phyloP scores from a whole-genome alignment of 345 rosid species.

The Lagerstroemia speciosa region DNA sequence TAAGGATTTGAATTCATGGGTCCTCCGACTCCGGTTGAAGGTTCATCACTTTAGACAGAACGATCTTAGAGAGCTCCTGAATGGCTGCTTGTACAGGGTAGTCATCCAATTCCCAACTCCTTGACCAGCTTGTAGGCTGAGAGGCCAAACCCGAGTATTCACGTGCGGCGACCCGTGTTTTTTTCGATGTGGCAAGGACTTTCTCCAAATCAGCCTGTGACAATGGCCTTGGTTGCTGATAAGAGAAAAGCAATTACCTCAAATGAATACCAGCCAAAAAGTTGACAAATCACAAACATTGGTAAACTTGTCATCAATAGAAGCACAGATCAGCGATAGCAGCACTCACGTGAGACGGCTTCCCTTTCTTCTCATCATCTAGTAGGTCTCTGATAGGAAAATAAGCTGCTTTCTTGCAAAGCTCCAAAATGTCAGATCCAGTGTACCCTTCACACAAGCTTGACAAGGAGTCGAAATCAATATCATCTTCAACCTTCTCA shows the following conservation, averaged over 20 bases:
- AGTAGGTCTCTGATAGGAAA: slow-evolving; percentile 73
- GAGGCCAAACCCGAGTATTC: slow-evolving; percentile 54
- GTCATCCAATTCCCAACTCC: slow-evolving; percentile 51
- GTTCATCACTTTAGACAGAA: too few relatives aligned
- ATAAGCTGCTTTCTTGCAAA: slow-evolving; percentile 96
- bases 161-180: slow-evolving; percentile 68
- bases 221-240: slow-evolving; percentile 67
- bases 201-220: slow-evolving; percentile 61
- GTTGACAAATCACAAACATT: not conserved
- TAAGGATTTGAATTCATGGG: too few relatives aligned
- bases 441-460: slow-evolving; percentile 72
- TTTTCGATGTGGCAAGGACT: slow-evolving; percentile 55
- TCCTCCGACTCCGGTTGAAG: too few relatives aligned
- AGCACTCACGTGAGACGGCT: slow-evolving; percentile 42
- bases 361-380: slow-evolving; percentile 78
- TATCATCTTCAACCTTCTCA: slow-evolving; percentile 52
- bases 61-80: slow-evolving; percentile 35
- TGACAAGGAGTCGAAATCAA: slow-evolving; percentile 64
- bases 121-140: slow-evolving; percentile 43
- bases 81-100: slow-evolving; percentile 67
- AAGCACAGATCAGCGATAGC: not conserved
- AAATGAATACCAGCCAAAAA: too few relatives aligned
- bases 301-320: too few relatives aligned
- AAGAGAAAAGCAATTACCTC: slow-evolving; percentile 1
- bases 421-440: slow-evolving; percentile 92